Evolutionary conservation across 768 basidiomycete species (phyloP), one percentile per base, ranked within the genome.

Genomic region (Tricholoma hemisulphureum): DNA sequence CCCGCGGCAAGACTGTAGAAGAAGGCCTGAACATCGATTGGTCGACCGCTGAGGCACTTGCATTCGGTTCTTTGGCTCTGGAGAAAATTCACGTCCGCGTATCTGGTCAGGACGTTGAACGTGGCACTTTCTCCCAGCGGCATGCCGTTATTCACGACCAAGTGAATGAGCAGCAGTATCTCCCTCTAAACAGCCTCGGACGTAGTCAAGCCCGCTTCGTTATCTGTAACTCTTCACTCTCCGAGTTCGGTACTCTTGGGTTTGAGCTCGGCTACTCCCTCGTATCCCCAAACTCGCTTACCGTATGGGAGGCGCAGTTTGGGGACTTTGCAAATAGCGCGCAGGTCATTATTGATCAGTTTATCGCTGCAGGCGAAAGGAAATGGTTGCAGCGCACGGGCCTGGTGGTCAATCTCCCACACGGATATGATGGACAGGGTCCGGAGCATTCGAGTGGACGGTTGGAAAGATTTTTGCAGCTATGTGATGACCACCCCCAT

Each of bases 241-340:
- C 96, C 41, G 97, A 99, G 73, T 99, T 78, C 68, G 97, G 96
- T 61, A 79, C 87, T 2, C 90, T 99, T 58, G 96, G 96, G 37
- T 99, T 98, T 73, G 96, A 99, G 73, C 86, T 99, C 28, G 96
- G 96, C 8, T 99, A 99, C 75, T 99, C 97, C 6, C 87, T 98
- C 61, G 97, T 98, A 54, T 96, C 94, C 13, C 97, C 96, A 18
- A 87, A 93, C 68, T 80, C 86, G 24, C 80, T 99, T 62, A 93
- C 93, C 14, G 88, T 99, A 67, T 99, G 96, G 97, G 97, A 98
- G 72, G 97, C 96, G 14, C 96, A 98, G 72, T 95, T 98, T 67
- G 96, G 96, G 70, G 96, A 98, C 75, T 98, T 98, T 71, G 95
- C 90, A 31, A 98, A 98, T 78, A 95, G 92, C 64, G 96, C 95